Base-by-base conservation (phyloP, 2,329 filamentous ascomycete genomes). In the Scleromitrula shiraiana region DNA sequence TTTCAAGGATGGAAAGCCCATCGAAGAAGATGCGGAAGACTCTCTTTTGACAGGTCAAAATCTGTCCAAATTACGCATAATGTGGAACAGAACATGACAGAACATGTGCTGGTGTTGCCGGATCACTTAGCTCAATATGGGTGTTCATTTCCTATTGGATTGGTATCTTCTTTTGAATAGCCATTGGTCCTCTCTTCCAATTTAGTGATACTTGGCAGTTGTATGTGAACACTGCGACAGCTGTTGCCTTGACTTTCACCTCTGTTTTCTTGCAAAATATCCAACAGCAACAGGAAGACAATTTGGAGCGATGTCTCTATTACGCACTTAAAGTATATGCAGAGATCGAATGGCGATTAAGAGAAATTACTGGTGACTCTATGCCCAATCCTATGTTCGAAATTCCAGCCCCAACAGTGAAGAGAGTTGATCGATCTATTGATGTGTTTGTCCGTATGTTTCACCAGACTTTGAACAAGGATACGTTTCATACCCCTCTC, bases 141-240 rank as follows among this genome's bases (percentile, higher is more conserved):
- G 51, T 51, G 30, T 46, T 53, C 6, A 39, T 29, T 20, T 41
- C 22, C 10, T 55, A 51, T 27, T 55, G 53, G 53, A 46, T 53
- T 7, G 36, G 52, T 30, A 52, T 54, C 8, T 48, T 52, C 29
- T 43, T 50, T 15, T 54, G 52, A 46, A 37, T 55, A 47, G 48
- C 47, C 46, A 53, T 53, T 19, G 50, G 48, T 10, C 37, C 49
- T 17, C 43, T 50, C 36, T 53, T 51, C 37, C 23, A 41, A 14
- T 53, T 51, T 41, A 47, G 48, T 24, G 39, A 55, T 35, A 53
- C 48, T 22, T 55, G 48, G 51, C 51, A 55, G 37, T 33, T 53
- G 24, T 53, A 67, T 53, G 66, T 69, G 55, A 68, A 71, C 60
- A 67, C 69, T 7, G 66, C 68, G 3, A 70, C 69, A 0, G 68